A percentile compares a stretch with the other conserved stretches of the same genome.
Evolutionary conservation across 495 filamentous ascomycete genomes (phyloP).

Genomic region (Talaromyces ruber): DNA sequence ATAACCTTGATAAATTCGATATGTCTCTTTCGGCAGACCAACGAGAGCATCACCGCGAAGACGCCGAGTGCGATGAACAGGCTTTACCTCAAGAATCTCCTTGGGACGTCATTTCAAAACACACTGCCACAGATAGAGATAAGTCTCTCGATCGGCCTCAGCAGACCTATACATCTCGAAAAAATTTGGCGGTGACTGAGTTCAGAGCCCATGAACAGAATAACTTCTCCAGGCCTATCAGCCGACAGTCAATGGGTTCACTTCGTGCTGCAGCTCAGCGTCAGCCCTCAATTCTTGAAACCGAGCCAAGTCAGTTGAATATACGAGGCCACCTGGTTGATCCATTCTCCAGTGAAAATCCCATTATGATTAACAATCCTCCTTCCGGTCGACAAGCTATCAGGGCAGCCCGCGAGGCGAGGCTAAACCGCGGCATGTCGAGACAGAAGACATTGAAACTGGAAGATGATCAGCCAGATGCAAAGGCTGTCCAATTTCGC

Average conservation of each 20-base stretch:
- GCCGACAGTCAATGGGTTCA: slow-evolving; percentile 16
- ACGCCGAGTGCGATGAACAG: slow-evolving; percentile 49
- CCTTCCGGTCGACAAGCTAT: slow-evolving; percentile 10
- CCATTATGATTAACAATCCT: slow-evolving; percentile 25
- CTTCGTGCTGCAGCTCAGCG: background rate
- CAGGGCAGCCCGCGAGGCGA: slow-evolving; percentile 4
- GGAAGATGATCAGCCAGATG: slow-evolving; percentile 11
- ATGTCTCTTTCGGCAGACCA: slow-evolving; percentile 8
- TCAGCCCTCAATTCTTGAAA: background rate
- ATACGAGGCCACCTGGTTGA: slow-evolving; percentile 13
- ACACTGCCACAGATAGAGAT: slow-evolving; percentile 11
- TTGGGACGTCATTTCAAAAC: background rate
- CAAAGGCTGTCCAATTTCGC: slow-evolving; percentile 19
- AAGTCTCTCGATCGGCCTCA: slow-evolving; percentile 11
- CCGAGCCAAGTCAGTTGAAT: slow-evolving; percentile 10
- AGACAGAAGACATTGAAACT: background rate
- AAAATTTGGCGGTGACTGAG: background rate
- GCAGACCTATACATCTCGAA: slow-evolving; percentile 6
- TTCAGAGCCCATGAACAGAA: slow-evolving; percentile 8
- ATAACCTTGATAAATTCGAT: slow-evolving; percentile 23
- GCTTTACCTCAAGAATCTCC: background rate
- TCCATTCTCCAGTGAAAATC: slow-evolving; percentile 20
- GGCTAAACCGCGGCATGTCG: background rate
- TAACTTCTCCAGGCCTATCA: slow-evolving; percentile 32
- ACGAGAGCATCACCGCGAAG: slow-evolving; percentile 49